Evolutionary conservation across 2,329 filamentous ascomycete genomes (phyloP), one percentile per base, ranked within the genome.

Genomic region (Chaetomium sp.): DNA sequence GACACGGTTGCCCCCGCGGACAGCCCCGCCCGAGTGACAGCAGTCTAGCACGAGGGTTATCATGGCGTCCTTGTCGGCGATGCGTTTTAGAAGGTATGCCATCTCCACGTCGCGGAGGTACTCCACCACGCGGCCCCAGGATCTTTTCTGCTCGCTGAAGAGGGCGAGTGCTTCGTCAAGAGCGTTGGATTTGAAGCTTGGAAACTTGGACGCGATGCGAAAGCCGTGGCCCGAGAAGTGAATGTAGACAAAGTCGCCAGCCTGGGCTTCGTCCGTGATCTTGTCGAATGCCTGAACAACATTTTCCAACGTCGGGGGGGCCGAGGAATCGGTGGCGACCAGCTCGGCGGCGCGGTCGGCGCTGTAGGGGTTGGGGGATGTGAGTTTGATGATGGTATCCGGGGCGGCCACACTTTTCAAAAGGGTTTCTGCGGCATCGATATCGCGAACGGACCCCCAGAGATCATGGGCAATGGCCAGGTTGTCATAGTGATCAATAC

Each of bases 231-330:
- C 50, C 3, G 50, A 53, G 25, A 31, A 53, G 50, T 53, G 50
- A 23, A 53, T 53, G 50, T 53, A 53, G 50, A 53, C 19, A n/a
- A 53, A 53, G 12, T 53, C 50, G 50, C 50, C 50, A 23, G 50
- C 21, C 50, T 53, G 50, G 23, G 50, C 50, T 3, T 53, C 50
- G 9, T n/a, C 6, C 5, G 50, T 23, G 23, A 31, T 4, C 8
- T 12, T 31, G 3, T 53, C 5, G 50, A 53, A 53, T 7, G 50
- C 50, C 23, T 4, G 3, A 16, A 29, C 6, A 8, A 53, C 19
- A 23, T 53, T 53, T 53, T 53, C n/a, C 23, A 53, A 16, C 12
- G 23, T 53, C 10, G 50, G 50, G 25, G 29, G 50, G 23, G 12
- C 3, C 12, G 10, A 8, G 23, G 12, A 4, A 9, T 7, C 10